These are phyloP conservation scores for Besnoitia besnoiti DNA, from an alignment of 169 alveolate species.

Conservation along the genomic window DNA sequence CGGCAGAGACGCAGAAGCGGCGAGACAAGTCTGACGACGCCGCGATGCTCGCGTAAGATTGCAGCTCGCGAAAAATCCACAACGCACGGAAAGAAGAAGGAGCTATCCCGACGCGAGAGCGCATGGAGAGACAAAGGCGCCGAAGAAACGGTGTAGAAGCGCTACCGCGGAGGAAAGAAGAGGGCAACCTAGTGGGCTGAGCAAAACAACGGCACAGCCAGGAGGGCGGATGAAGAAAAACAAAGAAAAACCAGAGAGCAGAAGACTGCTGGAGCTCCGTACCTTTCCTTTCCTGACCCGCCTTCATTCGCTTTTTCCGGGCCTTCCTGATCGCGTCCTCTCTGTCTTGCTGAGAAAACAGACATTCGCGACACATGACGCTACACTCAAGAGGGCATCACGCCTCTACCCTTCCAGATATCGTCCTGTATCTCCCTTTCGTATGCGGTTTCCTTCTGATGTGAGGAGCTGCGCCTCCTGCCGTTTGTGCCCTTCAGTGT, in stretches of 20 bases:
- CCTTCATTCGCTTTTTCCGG: neutral
- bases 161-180: neutral
- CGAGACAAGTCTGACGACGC: too few relatives aligned
- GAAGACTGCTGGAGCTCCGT: too few relatives aligned
- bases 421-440: neutral
- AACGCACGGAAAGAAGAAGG: neutral
- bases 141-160: too few relatives aligned
- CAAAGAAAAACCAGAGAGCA: neutral
- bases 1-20: too few relatives aligned
- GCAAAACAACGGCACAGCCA: neutral
- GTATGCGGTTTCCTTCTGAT: neutral
- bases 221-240: neutral
- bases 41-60: too few relatives aligned
- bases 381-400: neutral
- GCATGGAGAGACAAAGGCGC: neutral
- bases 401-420: neutral
- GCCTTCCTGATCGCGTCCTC: constrained; percentile 18
- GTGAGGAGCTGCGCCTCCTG: neutral
- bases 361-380: neutral
- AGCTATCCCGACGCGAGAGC: neutral
- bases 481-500: neutral
- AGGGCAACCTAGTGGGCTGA: neutral
- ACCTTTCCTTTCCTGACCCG: neutral
- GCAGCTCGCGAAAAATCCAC: too few relatives aligned
- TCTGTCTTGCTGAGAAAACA: neutral